phyloP scores from a whole-genome alignment of 805 yeast species.

The Pichia heedii region DNA sequence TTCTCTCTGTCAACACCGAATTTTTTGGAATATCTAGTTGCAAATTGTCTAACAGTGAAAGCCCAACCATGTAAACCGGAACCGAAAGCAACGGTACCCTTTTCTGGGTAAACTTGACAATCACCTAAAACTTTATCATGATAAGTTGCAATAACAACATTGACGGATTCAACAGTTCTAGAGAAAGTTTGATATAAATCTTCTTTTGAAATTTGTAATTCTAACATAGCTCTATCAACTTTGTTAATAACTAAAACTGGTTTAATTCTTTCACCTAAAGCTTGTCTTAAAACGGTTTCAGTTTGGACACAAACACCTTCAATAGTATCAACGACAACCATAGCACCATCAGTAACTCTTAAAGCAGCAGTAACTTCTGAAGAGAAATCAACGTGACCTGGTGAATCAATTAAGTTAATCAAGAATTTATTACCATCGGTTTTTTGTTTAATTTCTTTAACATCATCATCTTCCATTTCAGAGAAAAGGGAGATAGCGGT shows the following conservation, averaged over 20 bases:
- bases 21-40: conserved; percentile 96
- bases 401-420: conserved; percentile 97
- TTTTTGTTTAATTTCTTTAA: conserved; percentile 84
- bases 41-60: conserved; percentile 98
- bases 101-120: conserved; percentile 96
- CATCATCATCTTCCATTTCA: conserved; percentile 77
- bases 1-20: conserved; percentile 96
- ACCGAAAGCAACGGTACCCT: conserved; percentile 99
- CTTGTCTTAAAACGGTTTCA: conserved; percentile 98
- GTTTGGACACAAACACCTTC: conserved; percentile 99
- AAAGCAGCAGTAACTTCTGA: conserved; percentile 99
- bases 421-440: conserved; percentile 90
- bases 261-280: conserved; percentile 98
- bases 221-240: conserved; percentile 99
- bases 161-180: conserved; percentile 98
- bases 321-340: conserved; percentile 97
- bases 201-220: conserved; percentile 98
- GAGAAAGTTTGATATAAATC: conserved; percentile 97
- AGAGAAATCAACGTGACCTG: conserved; percentile 99
- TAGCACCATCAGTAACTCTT: conserved; percentile 99
- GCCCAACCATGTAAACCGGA: conserved; percentile 99
- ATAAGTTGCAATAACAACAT: conserved; percentile 96
- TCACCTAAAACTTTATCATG: conserved; percentile 88
- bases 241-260: conserved; percentile 98
- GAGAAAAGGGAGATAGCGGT: conserved; percentile 96